Evolutionary conservation across 73 alveolate species (phyloP).

Genomic region (Paramecium sonneborni): DNA sequence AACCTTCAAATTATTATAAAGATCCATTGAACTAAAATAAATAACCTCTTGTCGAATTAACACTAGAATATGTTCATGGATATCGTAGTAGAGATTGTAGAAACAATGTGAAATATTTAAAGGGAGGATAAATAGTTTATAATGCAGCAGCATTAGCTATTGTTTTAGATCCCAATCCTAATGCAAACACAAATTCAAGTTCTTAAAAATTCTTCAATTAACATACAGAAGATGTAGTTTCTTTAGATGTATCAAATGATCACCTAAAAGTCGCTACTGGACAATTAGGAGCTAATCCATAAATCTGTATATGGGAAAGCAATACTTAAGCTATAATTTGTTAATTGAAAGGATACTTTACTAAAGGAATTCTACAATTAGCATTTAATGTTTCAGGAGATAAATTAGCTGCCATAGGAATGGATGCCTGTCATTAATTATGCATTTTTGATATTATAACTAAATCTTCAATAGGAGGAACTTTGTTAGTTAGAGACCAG

Average conservation of each 20-base stretch:
- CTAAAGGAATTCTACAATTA: constrained; percentile 74
- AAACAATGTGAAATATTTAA: constrained; percentile 82
- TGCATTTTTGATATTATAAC: constrained; percentile 72
- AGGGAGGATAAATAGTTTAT: constrained; percentile 79
- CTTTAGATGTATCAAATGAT: constrained; percentile 80
- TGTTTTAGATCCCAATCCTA: constrained; percentile 71
- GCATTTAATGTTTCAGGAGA: constrained; percentile 81
- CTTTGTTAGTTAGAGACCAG: constrained; percentile 26
- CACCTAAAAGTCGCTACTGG: constrained; percentile 89
- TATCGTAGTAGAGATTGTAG: constrained; percentile 92
- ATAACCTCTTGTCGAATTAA: constrained; percentile 85
- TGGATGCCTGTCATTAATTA: constrained; percentile 78
- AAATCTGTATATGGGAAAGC: constrained; percentile 88
- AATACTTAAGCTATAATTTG: constrained; percentile 71
- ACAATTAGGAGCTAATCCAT: constrained; percentile 72
- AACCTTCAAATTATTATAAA: constrained; percentile 78
- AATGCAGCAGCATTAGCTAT: constrained; percentile 92
- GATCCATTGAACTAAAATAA: constrained; percentile 80
- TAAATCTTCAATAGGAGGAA: constrained; percentile 59
- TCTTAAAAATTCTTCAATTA: constrained; percentile 77
- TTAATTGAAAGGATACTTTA: constrained; percentile 67
- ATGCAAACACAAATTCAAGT: constrained; percentile 11
- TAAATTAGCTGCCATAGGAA: constrained; percentile 77
- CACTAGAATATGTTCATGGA: constrained; percentile 93
- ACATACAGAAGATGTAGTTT: constrained; percentile 87